Conservation (phyloP, 73 alveolate genomes). For the Stentor coeruleus region DNA sequence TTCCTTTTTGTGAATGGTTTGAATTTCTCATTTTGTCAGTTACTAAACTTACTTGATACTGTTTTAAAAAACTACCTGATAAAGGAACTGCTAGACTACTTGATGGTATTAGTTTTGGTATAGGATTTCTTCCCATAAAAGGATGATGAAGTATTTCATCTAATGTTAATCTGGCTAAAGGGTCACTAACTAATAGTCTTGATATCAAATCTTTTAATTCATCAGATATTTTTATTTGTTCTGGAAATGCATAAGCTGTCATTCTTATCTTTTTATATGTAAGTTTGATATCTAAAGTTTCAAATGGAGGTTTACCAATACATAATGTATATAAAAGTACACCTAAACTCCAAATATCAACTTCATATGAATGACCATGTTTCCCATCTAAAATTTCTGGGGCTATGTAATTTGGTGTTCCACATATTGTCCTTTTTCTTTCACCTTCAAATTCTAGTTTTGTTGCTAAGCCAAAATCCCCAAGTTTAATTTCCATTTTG, state of each 20-base stretch:
- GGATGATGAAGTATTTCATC: neutral
- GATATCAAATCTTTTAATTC: slow-evolving; percentile 58
- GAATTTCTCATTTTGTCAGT: no score
- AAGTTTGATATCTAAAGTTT: slow-evolving; percentile 69
- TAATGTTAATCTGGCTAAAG: slow-evolving; percentile 22
- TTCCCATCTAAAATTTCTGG: slow-evolving; percentile 78
- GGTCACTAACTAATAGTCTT: slow-evolving; percentile 60
- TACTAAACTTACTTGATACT: no score
- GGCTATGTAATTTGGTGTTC: slow-evolving; percentile 81
- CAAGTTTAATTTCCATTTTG: slow-evolving; percentile 72
- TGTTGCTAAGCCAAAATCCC: slow-evolving; percentile 84
- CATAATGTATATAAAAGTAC: slow-evolving; percentile 67
- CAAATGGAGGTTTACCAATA: slow-evolving; percentile 84
- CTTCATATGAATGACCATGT: slow-evolving; percentile 81
- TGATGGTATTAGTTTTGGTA: neutral
- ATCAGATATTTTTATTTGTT: slow-evolving; percentile 54
- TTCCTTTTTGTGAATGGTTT: neutral
- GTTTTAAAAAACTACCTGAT: neutral
- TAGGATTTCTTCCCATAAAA: neutral
- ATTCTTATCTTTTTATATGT: slow-evolving; percentile 65
- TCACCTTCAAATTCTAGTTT: slow-evolving; percentile 74
- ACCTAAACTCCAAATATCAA: slow-evolving; percentile 88
- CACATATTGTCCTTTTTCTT: slow-evolving; percentile 77
- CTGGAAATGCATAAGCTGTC: slow-evolving; percentile 62
- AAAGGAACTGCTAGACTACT: neutral